These are phyloP conservation scores for Fusarium torulosum DNA, from an alignment of 2,329 filamentous ascomycete genomes.

Conservation along the genomic window DNA sequence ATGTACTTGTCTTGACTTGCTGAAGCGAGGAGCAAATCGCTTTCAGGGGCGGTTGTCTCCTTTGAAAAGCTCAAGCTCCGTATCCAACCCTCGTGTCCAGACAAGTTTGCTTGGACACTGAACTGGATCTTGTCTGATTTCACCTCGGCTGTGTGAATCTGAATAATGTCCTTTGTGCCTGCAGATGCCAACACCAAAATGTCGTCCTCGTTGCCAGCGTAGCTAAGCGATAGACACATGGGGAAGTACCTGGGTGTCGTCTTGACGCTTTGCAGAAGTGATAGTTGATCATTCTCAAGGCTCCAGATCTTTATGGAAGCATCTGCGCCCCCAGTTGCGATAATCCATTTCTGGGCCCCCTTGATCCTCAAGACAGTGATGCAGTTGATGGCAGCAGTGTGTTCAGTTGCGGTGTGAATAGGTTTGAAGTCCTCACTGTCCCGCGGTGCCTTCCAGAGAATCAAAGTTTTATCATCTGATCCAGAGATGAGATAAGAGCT, in stretches of 20 bases:
- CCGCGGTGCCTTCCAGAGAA: constrained; percentile 71
- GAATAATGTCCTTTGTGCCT: constrained; percentile 85
- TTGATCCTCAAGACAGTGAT: constrained; percentile 61
- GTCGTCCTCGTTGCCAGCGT: constrained; percentile 64
- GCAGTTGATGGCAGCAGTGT: constrained; percentile 82
- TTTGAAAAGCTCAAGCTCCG: constrained; percentile 82
- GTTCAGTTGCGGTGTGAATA: constrained; percentile 69
- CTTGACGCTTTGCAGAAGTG: constrained; percentile 76
- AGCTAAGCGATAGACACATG: constrained; percentile 77
- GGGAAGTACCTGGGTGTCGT: constrained; percentile 86
- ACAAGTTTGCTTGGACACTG: constrained; percentile 78
- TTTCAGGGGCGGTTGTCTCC: constrained; percentile 66
- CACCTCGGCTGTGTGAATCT: constrained; percentile 76
- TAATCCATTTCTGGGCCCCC: constrained; percentile 55
- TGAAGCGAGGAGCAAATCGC: constrained; percentile 86
- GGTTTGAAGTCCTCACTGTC: constrained; percentile 52
- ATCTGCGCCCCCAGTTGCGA: constrained; percentile 87
- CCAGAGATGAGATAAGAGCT: constrained; percentile 78
- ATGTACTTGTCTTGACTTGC: constrained; percentile 98
- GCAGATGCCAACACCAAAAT: constrained; percentile 82
- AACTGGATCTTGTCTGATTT: constrained; percentile 64
- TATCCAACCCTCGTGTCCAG: constrained; percentile 96
- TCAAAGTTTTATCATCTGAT: constrained; percentile 82
- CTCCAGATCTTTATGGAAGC: constrained; percentile 79
- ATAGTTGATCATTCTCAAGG: constrained; percentile 62